These are phyloP conservation scores for Chenopodium berlandieri DNA, from an alignment of 148 eudicot genomes.

Conservation along the genomic window DNA sequence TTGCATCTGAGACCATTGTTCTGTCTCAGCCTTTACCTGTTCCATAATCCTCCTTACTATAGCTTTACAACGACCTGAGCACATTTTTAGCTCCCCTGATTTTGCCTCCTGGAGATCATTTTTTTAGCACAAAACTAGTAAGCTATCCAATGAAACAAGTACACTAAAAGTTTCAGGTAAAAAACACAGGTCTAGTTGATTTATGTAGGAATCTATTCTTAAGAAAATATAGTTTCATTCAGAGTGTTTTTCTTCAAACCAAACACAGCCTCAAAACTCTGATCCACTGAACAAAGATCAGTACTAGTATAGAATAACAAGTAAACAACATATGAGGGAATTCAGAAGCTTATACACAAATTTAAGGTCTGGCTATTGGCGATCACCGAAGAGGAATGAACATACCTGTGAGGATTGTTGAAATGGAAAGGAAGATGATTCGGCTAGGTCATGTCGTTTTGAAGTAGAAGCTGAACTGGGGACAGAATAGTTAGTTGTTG, in stretches of 20 bases:
- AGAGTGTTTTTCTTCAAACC: not conserved
- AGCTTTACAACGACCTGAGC: conserved; percentile 71
- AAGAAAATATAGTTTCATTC: not conserved
- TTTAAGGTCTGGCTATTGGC: not conserved
- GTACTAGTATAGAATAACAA: not conserved
- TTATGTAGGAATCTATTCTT: not conserved
- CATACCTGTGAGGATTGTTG: conserved; percentile 49
- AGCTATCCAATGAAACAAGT: not conserved
- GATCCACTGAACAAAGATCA: not conserved
- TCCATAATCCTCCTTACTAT: conserved; percentile 74
- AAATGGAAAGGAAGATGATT: conserved; percentile 34
- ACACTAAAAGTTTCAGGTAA: not conserved
- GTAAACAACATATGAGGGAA: not conserved
- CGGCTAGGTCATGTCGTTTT: conserved; percentile 47
- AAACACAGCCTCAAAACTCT: not conserved
- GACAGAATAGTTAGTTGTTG: conserved; percentile 39
- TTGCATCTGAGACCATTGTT: conserved; percentile 99
- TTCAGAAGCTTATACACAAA: not conserved
- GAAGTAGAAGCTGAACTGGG: conserved; percentile 64
- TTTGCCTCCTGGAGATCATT: conserved; percentile 42
- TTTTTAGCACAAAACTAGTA: not conserved
- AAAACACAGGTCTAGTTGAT: not conserved
- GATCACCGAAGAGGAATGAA: not conserved
- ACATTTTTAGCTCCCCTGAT: conserved; percentile 37
- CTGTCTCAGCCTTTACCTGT: conserved; percentile 89